Evolutionary conservation across 805 yeast genomes (phyloP).

Genomic region (Brettanomyces naardenensis): DNA sequence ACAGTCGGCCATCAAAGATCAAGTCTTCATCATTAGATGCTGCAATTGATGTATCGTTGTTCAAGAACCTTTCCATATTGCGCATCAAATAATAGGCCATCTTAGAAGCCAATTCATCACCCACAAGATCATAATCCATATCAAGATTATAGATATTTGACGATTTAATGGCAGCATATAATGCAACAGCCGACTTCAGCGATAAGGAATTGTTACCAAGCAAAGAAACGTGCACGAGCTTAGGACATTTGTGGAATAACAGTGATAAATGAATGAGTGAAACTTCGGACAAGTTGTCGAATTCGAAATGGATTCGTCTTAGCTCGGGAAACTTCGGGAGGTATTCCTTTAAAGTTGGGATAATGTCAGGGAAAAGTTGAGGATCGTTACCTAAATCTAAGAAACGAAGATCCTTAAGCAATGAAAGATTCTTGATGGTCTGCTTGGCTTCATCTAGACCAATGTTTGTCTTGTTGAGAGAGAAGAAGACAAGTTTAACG

Average conservation of each 20-base stretch:
- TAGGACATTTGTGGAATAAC: conserved; percentile 38
- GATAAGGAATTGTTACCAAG: conserved; percentile 42
- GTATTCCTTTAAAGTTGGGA: conserved; percentile 34
- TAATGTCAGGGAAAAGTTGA: conserved; percentile 41
- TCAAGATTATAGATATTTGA: conserved; percentile 46
- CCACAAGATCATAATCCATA: conserved; percentile 40
- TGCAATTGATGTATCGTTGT: conserved; percentile 18
- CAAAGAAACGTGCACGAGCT: conserved; percentile 44
- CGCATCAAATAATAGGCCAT: conserved; percentile 51
- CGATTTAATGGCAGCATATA: conserved; percentile 42
- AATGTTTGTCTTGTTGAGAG: conserved; percentile 44
- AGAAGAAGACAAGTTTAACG: conserved; percentile 38
- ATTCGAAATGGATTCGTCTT: conserved; percentile 46
- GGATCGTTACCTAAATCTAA: conserved; percentile 49
- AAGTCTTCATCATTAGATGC: conserved; percentile 41
- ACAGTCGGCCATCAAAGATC: conserved; percentile 66
- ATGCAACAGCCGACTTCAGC: conserved; percentile 35
- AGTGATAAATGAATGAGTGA: conserved; percentile 42
- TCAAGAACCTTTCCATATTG: conserved; percentile 42
- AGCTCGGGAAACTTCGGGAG: conserved; percentile 38
- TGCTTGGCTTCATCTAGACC: conserved; percentile 30
- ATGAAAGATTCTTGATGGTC: conserved; percentile 30
- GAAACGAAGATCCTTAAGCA: conserved; percentile 35
- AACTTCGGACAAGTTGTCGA: conserved; percentile 39
- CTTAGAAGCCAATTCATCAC: conserved; percentile 44